phyloP scores from a whole-genome alignment of 2,329 filamentous ascomycete genomes.

The Aspergillus viridinutans region DNA sequence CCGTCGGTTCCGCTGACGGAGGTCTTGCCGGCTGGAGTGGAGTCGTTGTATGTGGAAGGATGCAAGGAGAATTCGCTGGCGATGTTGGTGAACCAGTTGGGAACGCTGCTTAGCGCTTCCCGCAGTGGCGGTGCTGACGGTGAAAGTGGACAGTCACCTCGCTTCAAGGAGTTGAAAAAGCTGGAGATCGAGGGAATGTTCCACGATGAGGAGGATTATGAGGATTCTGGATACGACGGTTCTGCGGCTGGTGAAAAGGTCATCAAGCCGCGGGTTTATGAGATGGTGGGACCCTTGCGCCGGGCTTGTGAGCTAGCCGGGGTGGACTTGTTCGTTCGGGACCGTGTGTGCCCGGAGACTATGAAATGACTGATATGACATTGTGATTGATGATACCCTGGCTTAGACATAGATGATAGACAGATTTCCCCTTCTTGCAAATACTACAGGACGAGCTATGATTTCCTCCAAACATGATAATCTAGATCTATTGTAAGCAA shows the following conservation, averaged over 20 bases:
- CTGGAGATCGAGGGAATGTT: constrained; percentile 27
- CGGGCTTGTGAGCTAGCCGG: constrained; percentile 17
- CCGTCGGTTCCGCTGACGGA: constrained; percentile 20
- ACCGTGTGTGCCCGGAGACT: constrained; percentile 19
- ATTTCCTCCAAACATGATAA: neutral
- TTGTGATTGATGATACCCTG: neutral
- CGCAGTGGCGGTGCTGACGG: neutral
- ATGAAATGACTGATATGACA: constrained; percentile 5
- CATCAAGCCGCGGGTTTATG: constrained; percentile 22
- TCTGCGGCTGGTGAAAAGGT: constrained; percentile 4
- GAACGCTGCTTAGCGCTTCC: constrained; percentile 16
- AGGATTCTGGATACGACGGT: constrained; percentile 13
- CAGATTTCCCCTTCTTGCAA: neutral
- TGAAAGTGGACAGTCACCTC: neutral
- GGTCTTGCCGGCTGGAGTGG: constrained; percentile 20
- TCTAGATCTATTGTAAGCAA: neutral
- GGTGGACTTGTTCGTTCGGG: constrained; percentile 21
- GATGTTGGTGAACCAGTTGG: constrained; percentile 24
- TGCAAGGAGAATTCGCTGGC: constrained; percentile 23
- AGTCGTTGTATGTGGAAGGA: constrained; percentile 24
- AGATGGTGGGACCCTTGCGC: constrained; percentile 20
- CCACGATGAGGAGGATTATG: constrained; percentile 21
- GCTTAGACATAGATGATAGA: neutral
- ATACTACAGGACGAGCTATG: neutral
- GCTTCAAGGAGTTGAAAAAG: constrained; percentile 13